Conservation (phyloP, 2,329 filamentous ascomycete genomes). For the Aspergillus ruber region DNA sequence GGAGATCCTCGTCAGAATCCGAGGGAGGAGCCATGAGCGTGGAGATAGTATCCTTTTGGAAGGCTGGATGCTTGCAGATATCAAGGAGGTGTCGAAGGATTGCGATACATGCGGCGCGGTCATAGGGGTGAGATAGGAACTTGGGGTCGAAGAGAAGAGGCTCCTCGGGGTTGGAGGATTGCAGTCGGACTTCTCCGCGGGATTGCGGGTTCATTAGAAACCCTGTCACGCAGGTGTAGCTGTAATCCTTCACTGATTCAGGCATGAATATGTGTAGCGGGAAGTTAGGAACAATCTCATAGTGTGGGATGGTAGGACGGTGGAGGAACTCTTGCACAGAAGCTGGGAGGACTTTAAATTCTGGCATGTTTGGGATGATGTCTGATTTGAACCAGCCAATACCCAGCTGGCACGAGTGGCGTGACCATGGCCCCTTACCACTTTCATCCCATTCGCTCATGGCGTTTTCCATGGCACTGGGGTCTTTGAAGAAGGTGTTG, state of each 20-base stretch:
- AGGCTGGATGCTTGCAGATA: slow-evolving; percentile 40
- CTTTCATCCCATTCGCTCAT: slow-evolving; percentile 45
- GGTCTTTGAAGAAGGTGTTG: slow-evolving; percentile 41
- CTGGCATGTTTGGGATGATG: slow-evolving; percentile 32
- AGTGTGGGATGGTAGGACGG: slow-evolving; percentile 50
- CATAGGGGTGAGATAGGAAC: slow-evolving; percentile 50
- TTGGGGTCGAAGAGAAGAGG: slow-evolving; percentile 50
- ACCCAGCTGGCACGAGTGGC: slow-evolving; percentile 22
- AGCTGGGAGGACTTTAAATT: slow-evolving; percentile 47
- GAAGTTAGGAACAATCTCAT: slow-evolving; percentile 48
- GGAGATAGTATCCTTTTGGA: slow-evolving; percentile 40
- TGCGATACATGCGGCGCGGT: slow-evolving; percentile 47
- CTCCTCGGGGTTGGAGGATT: slow-evolving; percentile 46
- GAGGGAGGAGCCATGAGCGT: slow-evolving; percentile 41
- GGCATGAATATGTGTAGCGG: slow-evolving; percentile 40
- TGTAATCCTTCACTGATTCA: slow-evolving; percentile 29
- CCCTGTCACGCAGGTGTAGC: slow-evolving; percentile 40
- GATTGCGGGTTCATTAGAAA: slow-evolving; percentile 52
- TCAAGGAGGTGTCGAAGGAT: slow-evolving; percentile 39
- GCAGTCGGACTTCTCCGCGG: slow-evolving; percentile 47
- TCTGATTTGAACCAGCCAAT: slow-evolving; percentile 41
- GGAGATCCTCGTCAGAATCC: slow-evolving; percentile 50
- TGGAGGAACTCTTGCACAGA: slow-evolving; percentile 41
- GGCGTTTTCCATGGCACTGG: slow-evolving; percentile 39
- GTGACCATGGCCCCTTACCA: slow-evolving; percentile 31